Base-by-base conservation (phyloP, 495 filamentous ascomycete species). In the Pseudevernia furfuracea region DNA sequence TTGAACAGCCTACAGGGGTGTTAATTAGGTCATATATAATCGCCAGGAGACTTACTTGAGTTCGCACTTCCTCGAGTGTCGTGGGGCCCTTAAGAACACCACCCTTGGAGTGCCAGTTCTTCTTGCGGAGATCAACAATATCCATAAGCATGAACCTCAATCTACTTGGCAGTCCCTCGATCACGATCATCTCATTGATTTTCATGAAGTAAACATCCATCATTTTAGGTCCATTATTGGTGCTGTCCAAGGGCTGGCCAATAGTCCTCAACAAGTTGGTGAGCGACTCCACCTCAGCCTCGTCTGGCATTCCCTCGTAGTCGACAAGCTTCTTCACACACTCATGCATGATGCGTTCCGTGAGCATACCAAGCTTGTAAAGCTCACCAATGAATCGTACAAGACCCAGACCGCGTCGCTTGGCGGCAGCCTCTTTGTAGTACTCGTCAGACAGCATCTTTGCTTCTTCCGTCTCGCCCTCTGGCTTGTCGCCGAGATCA, bases 381-480 rank as follows among this genome's bases (percentile, higher is more conserved):
- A 98, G 86, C 74, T 98, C 94, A 78, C 94, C 94, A 75, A 99
- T 99, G 79, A 99, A 97, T 76, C 97, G 92, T 69, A 99, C 92
- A 60, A 99, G 82, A 85, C 94, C 94, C 66, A 99, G 87, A 77
- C 94, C 94, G 74, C 91, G 88, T 76, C 94, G 87, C 81, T 99
- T 99, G 62, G 94, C 93, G 66, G 93, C 92, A 44, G 95, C 95
- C 59, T 92, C 94, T 65, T 85, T 81, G 76, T 98, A 98, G 79
- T 98, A 98, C 71, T 97, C 94, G 58, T 99, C 94, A 0, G 93
- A 96, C 70, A 99, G 77, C 85, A 97, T 87, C 30, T 79, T 86
- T 48, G 80, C 79, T 71, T 96, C 94, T 66, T 86, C 83, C 4
- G 81, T 80, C 25, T 86, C 79, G 64, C 88, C 92, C 68, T 96